These are phyloP conservation scores for Stephania japonica DNA, from an alignment of 164 flowering plant genomes.

Conservation along the genomic window DNA sequence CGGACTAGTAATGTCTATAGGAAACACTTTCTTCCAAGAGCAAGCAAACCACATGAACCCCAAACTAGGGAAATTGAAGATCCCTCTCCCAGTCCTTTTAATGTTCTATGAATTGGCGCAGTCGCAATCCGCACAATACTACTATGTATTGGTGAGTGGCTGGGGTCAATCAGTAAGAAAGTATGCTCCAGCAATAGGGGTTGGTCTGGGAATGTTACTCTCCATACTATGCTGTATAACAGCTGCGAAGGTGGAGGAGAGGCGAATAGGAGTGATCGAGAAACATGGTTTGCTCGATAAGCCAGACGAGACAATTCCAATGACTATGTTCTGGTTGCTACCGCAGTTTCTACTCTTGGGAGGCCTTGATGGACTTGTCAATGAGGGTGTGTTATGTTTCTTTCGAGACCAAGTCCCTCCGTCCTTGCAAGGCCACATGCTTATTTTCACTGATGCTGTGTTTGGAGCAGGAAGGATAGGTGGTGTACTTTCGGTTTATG, in stretches of 20 bases:
- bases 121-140: neutral
- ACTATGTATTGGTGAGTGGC: neutral
- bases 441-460: constrained; percentile 9
- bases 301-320: constrained; percentile 31
- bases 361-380: constrained; percentile 19
- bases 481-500: constrained; percentile 22
- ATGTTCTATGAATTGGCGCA: constrained; percentile 1
- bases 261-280: constrained; percentile 23
- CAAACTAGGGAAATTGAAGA: constrained; percentile 25
- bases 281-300: constrained; percentile 30
- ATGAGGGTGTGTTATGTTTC: constrained; percentile 11
- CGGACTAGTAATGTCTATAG: constrained; percentile 37
- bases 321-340: constrained; percentile 43
- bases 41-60: constrained; percentile 37
- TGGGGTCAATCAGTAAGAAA: neutral
- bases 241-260: constrained; percentile 36
- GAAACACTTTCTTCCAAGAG: constrained; percentile 35
- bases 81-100: constrained; percentile 26
- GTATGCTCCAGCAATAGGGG: constrained; percentile 16
- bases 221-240: constrained; percentile 31
- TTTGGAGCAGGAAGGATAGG: constrained; percentile 29
- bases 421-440: constrained; percentile 12
- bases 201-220: constrained; percentile 23
- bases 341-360: constrained; percentile 44
- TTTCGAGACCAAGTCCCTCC: constrained; percentile 17